Conservation (phyloP, 1,284 basidiomycete species). For the Cutaneotrichosporon sp. region DNA sequence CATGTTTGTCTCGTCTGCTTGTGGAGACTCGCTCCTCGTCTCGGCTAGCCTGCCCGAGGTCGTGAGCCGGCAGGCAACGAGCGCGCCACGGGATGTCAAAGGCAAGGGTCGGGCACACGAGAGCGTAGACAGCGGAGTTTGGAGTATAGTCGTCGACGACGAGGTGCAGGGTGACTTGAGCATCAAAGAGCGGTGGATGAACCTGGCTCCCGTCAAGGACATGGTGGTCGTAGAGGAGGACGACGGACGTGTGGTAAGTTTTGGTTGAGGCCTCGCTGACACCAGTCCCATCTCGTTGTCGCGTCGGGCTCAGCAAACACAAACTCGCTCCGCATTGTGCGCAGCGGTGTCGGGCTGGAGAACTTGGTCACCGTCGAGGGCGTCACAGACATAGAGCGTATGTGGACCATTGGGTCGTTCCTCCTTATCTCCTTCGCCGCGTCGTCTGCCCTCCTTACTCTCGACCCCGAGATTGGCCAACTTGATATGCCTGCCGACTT, state of each 20-base stretch:
- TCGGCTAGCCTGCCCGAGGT: constrained; percentile 33
- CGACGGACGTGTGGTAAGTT: constrained; percentile 64
- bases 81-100: constrained; percentile 12
- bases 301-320: constrained; percentile 79
- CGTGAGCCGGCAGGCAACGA: too few species aligned
- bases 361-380: constrained; percentile 62
- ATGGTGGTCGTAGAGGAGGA: constrained; percentile 72
- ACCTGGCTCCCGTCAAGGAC: constrained; percentile 84
- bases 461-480: constrained; percentile 33
- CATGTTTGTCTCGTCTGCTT: constrained; percentile 77
- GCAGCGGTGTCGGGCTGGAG: constrained; percentile 79
- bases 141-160: constrained; percentile 30
- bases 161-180: constrained; percentile 48
- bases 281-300: constrained; percentile 72
- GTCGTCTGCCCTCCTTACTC: constrained; percentile 40
- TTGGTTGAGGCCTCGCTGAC: neutral
- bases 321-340: constrained; percentile 74
- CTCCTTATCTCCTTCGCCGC: constrained; percentile 28
- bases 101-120: constrained; percentile 32
- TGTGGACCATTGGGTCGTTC: constrained; percentile 56
- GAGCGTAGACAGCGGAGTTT: constrained; percentile 50
- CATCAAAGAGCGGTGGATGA: constrained; percentile 64
- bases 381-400: constrained; percentile 55
- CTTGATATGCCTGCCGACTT: constrained; percentile 43
- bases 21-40: constrained; percentile 74